phyloP scores from a whole-genome alignment of 768 basidiomycete species.

The Cystofilobasidium bisporidii region DNA sequence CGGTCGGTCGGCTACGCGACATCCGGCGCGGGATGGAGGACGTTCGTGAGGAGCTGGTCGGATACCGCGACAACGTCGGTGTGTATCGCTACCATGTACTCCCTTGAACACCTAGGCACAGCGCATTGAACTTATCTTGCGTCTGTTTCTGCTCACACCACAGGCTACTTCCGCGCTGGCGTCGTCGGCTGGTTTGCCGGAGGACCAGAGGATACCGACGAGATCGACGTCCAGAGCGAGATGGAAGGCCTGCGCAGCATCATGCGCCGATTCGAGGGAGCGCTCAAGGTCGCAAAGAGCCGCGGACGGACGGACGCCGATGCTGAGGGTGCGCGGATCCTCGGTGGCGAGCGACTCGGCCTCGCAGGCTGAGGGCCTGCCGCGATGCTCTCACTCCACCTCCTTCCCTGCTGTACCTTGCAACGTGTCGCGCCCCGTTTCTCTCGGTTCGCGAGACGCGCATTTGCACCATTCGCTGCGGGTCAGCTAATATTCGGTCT shows the following conservation, averaged over 20 bases:
- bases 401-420: too few species aligned
- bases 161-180: slow-evolving; percentile 30
- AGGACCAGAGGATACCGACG: slow-evolving; percentile 32
- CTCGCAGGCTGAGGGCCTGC: neutral
- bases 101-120: too few species aligned
- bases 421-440: too few species aligned
- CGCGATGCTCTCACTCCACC: too few species aligned
- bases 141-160: neutral
- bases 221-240: slow-evolving; percentile 31
- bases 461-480: too few species aligned
- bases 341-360: neutral
- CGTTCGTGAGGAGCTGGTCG: slow-evolving; percentile 28
- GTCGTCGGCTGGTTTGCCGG: slow-evolving; percentile 33
- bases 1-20: slow-evolving; percentile 25
- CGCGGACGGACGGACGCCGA: neutral
- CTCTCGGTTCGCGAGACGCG: too few species aligned
- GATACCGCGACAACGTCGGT: slow-evolving; percentile 29
- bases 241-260: slow-evolving; percentile 7
- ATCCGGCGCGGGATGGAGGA: slow-evolving; percentile 31
- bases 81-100: neutral
- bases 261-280: neutral
- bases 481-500: too few species aligned
- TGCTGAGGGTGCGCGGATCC: neutral
- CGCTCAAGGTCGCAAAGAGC: neutral
- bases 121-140: neutral